phyloP scores from a whole-genome alignment of 345 rosid species.

The Diplotaxis tenuifolia region DNA sequence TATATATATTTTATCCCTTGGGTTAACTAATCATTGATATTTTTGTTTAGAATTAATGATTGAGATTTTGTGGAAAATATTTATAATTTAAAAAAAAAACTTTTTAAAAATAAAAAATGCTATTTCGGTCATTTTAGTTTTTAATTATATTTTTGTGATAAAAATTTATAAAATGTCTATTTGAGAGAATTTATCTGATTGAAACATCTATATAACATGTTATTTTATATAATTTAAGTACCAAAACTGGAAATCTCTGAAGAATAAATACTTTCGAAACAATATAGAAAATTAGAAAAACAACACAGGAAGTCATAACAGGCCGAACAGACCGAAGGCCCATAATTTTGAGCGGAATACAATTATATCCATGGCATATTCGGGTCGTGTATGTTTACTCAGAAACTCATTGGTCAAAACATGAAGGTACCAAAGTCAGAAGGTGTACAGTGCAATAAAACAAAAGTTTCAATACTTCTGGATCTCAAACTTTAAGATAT shows the following conservation, averaged over 20 bases:
- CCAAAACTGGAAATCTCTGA: background rate
- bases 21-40: too few relatives aligned
- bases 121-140: too few relatives aligned
- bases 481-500: slow-evolving; percentile 36
- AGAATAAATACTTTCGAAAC: background rate
- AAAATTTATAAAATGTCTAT: too few relatives aligned
- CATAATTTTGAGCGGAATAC: background rate
- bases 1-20: too few relatives aligned
- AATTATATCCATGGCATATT: background rate
- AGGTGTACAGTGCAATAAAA: slow-evolving; percentile 10
- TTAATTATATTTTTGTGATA: too few relatives aligned
- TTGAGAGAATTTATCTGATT: too few relatives aligned
- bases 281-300: background rate
- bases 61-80: too few relatives aligned
- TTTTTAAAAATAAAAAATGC: too few relatives aligned
- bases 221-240: background rate
- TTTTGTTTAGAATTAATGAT: too few relatives aligned
- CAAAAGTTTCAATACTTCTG: background rate
- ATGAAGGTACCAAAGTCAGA: background rate
- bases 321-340: background rate
- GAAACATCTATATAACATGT: too few relatives aligned
- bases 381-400: background rate
- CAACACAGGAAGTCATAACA: background rate
- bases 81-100: too few relatives aligned
- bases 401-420: background rate